Base-by-base conservation (phyloP, 768 basidiomycete species). In the Tephrocybe sp. region DNA sequence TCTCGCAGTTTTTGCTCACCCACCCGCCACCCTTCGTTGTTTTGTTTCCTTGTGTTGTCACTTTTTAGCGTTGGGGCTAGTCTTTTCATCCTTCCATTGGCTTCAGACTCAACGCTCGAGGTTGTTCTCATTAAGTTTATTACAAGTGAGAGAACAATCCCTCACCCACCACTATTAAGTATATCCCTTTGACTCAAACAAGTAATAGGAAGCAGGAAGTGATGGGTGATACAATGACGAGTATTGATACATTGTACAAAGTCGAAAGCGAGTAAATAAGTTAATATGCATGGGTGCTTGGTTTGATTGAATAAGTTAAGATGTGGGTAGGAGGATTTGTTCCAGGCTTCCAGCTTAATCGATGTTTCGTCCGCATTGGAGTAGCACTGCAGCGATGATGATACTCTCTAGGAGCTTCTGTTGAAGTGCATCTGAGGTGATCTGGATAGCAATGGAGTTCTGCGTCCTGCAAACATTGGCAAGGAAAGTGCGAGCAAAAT, bases 351-450 rank as follows among this genome's bases (percentile, higher is more conserved):
- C 12, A 21, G 27, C 16, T 58, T 58, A 86, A 55, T 85, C 84
- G 19, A 87, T 79, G 63, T 70, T 79, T 47, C 75, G 77, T n/a
- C 84, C 84, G 42, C 72, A 82, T 50, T 78, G 79, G 37, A 86
- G 67, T 19, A 86, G 67, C 4, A 79, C 56, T 0, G 79, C 72
- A 0, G 79, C 82, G 9, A 79, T 69, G 22, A 85, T 59, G 49
- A 70, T 64, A 7, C 71, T 61, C 19, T 85, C 78, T 4, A 84
- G 67, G 15, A 87, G 71, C 13, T 75, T 76, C 7, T 75, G 66
- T 48, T 80, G 75, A 25, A 84, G 65, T 12, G 79, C 81, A 37
- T 79, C 74, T 1, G 75, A 64, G 2, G 80, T 79, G 49, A 87
- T 61, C 47, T 86, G 82, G 15, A 87, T 72, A 2, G 65, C 61